Percentiles rank a stretch among this genome's conserved stretches.
Evolutionary conservation across 768 basidiomycete genomes (phyloP).

Genomic region (Leccinum imitatum): DNA sequence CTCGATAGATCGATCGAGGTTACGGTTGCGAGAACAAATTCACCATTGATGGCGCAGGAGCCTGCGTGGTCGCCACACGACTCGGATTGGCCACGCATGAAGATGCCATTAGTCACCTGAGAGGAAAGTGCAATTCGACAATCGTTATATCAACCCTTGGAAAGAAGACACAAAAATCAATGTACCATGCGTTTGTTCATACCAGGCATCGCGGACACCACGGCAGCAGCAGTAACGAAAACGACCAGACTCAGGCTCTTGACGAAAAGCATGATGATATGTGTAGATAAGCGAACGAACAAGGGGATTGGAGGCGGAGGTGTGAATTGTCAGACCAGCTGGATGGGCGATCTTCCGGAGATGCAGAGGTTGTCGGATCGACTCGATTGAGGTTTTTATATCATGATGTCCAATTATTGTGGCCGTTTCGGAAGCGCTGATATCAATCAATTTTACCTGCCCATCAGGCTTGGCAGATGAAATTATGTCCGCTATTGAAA

Average conservation of each 20-base stretch:
- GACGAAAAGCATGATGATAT: background rate
- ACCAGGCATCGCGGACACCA: background rate
- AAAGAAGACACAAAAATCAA: background rate
- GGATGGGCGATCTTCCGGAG: background rate
- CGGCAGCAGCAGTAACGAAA: background rate
- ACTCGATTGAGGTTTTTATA: background rate
- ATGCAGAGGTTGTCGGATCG: background rate
- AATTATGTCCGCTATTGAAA: background rate
- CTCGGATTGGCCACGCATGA: no score
- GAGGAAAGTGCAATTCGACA: background rate
- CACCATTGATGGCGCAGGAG: background rate
- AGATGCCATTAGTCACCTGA: background rate
- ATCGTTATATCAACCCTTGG: background rate
- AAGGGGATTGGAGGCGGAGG: background rate
- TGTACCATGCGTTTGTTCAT: background rate
- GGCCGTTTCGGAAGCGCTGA: background rate
- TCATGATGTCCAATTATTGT: background rate
- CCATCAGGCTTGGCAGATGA: no score
- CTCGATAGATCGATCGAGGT: background rate
- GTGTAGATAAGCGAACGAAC: background rate
- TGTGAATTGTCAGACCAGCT: background rate
- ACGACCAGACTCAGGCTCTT: background rate
- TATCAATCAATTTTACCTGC: background rate
- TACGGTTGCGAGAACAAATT: background rate
- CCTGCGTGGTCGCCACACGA: background rate